A percentile compares a stretch with the other conserved stretches of the same genome.
phyloP scores from a whole-genome alignment of 2,329 filamentous ascomycete species.

The Penicillium vulpinum region DNA sequence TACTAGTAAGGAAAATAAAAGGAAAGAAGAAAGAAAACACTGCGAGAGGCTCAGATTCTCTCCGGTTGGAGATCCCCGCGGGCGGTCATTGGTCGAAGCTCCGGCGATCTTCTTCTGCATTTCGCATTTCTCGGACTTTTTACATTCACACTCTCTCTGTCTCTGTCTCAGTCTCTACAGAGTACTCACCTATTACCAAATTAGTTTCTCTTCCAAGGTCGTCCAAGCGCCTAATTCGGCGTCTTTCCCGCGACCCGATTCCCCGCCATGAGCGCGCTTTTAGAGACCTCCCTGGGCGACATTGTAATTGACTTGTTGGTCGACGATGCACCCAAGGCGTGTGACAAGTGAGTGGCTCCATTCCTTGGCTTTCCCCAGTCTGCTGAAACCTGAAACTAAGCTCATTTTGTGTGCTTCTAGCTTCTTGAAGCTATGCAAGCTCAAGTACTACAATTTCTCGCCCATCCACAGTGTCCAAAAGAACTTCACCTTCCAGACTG shows the following conservation, averaged over 20 bases:
- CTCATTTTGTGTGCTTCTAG: constrained; percentile 53
- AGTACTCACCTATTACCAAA: background rate
- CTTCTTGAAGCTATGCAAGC: constrained; percentile 97
- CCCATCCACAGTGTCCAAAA: constrained; percentile 91
- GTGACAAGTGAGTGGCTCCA: constrained; percentile 75
- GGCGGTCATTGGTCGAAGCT: constrained; percentile 23
- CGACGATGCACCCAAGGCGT: constrained; percentile 84
- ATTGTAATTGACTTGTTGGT: constrained; percentile 91
- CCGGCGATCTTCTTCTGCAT: constrained; percentile 3
- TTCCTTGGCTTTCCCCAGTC: constrained; percentile 19
- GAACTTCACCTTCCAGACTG: constrained; percentile 93
- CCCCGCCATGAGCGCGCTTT: constrained; percentile 76
- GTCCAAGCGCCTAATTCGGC: background rate
- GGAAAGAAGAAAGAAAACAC: background rate
- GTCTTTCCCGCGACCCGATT: background rate
- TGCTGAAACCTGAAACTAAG: constrained; percentile 61
- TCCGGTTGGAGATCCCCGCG: background rate
- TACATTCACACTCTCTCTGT: constrained; percentile 3
- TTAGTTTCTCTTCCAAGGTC: background rate
- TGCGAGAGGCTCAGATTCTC: constrained; percentile 4
- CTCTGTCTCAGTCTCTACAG: constrained; percentile 8
- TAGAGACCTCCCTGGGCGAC: constrained; percentile 91
- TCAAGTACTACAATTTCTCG: constrained; percentile 98
- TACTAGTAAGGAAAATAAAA: background rate
- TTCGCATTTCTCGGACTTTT: background rate